phyloP scores from a whole-genome alignment of 768 basidiomycete genomes.

The Rhodosporidiobolus odoratus region DNA sequence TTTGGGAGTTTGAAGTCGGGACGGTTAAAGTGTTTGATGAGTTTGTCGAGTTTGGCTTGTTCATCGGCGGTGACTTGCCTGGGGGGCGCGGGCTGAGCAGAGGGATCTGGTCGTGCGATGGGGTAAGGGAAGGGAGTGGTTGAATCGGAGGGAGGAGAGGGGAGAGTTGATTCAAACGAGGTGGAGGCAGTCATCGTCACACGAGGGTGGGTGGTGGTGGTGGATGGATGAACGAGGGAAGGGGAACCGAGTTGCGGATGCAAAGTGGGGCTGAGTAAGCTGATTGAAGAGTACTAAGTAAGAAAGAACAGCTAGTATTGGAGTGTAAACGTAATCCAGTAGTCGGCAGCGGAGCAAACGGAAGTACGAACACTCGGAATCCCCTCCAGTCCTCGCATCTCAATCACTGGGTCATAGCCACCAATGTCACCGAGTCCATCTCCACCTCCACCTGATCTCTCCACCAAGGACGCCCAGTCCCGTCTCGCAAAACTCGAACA shows the following conservation, averaged over 20 bases:
- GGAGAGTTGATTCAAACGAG: conserved; percentile 13
- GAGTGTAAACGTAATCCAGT: no score
- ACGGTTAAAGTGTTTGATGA: conserved; percentile 36
- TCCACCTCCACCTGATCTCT: background rate
- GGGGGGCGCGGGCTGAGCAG: conserved; percentile 14
- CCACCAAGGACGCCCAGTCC: background rate
- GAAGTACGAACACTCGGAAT: no score
- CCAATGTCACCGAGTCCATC: background rate
- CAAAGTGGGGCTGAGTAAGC: no score
- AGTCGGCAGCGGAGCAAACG: no score
- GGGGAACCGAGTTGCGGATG: background rate
- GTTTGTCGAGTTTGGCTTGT: conserved; percentile 26
- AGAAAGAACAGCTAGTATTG: no score
- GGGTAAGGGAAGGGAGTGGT: conserved; percentile 19
- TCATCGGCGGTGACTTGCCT: conserved; percentile 28
- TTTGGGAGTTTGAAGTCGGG: conserved; percentile 29
- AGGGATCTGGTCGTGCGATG: conserved; percentile 16
- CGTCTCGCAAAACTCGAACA: conserved; percentile 25
- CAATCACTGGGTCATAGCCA: no score
- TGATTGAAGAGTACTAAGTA: no score
- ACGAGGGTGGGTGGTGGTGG: background rate
- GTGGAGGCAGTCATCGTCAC: background rate
- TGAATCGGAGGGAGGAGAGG: background rate
- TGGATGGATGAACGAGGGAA: no score
- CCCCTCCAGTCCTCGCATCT: no score